These are phyloP conservation scores for Acer negundo DNA, from an alignment of 345 rosid species.

Conservation along the genomic window DNA sequence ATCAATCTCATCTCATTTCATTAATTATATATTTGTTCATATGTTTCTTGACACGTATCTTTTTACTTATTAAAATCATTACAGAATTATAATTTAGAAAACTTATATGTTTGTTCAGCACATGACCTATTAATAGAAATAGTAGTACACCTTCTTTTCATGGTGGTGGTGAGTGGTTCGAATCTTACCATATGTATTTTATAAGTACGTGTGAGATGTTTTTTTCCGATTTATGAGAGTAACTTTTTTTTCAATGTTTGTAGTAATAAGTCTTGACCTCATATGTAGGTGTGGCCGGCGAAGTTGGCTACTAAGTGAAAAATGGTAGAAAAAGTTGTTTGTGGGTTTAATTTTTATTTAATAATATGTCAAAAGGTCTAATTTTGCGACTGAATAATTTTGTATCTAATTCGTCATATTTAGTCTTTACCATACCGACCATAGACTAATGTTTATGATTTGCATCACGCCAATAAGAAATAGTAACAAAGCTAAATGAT, in stretches of 20 bases:
- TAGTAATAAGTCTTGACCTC: background rate
- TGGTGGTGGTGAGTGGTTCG: too few relatives aligned
- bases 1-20: too few relatives aligned
- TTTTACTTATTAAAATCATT: too few relatives aligned
- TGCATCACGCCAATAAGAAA: background rate
- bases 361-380: background rate
- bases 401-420: background rate
- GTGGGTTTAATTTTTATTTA: background rate
- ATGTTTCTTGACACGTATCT: background rate
- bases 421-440: too few relatives aligned
- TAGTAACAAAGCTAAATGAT: too few relatives aligned
- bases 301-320: background rate
- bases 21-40: too few relatives aligned
- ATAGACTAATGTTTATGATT: background rate
- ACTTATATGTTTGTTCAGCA: too few relatives aligned
- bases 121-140: too few relatives aligned
- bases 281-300: background rate
- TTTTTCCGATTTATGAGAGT: too few relatives aligned
- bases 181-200: rapidly evolving
- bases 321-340: background rate
- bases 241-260: background rate
- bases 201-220: too few relatives aligned
- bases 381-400: background rate
- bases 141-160: too few relatives aligned
- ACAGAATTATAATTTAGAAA: too few relatives aligned